phyloP scores from a whole-genome alignment of 371 early-diverging fungal genomes.

The Lichtheimia ramosa region DNA sequence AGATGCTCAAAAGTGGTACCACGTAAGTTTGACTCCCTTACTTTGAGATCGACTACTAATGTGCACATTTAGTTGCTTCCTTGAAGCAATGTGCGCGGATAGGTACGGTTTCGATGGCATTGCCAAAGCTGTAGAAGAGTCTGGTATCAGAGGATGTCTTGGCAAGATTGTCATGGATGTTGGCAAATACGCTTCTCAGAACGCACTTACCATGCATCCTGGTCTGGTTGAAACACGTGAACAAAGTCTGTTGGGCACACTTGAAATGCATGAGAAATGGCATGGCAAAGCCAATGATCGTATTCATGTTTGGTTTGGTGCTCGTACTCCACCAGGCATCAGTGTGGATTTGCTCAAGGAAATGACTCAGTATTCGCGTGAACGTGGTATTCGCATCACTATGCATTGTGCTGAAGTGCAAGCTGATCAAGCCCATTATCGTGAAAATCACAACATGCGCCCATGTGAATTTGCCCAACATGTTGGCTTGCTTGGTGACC shows the following conservation, averaged over 20 bases:
- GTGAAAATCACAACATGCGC: slow-evolving; percentile 19
- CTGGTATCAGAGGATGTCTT: slow-evolving; percentile 24
- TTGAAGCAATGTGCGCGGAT: slow-evolving; percentile 26
- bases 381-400: slow-evolving; percentile 24
- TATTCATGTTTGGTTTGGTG: slow-evolving; percentile 29
- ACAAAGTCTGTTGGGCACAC: slow-evolving; percentile 20
- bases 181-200: slow-evolving; percentile 24
- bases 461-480: slow-evolving; percentile 23
- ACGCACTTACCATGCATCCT: slow-evolving; percentile 22
- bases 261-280: slow-evolving; percentile 25
- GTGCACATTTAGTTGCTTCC: slow-evolving; percentile 2
- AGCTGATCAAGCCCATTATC: slow-evolving; percentile 21
- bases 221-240: slow-evolving; percentile 27
- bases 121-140: slow-evolving; percentile 24
- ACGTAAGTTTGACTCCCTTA: no score
- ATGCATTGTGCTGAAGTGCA: slow-evolving; percentile 30
- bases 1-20: slow-evolving; percentile 25
- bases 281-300: slow-evolving; percentile 29
- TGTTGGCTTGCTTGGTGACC: slow-evolving; percentile 19
- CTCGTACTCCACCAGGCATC: slow-evolving; percentile 25
- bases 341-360: slow-evolving; percentile 27
- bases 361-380: slow-evolving; percentile 21
- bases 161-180: slow-evolving; percentile 29
- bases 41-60: no score
- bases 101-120: slow-evolving; percentile 25